These are phyloP conservation scores for Colletotrichum noveboracense DNA, from an alignment of 2,329 filamentous ascomycete species.

Conservation along the genomic window DNA sequence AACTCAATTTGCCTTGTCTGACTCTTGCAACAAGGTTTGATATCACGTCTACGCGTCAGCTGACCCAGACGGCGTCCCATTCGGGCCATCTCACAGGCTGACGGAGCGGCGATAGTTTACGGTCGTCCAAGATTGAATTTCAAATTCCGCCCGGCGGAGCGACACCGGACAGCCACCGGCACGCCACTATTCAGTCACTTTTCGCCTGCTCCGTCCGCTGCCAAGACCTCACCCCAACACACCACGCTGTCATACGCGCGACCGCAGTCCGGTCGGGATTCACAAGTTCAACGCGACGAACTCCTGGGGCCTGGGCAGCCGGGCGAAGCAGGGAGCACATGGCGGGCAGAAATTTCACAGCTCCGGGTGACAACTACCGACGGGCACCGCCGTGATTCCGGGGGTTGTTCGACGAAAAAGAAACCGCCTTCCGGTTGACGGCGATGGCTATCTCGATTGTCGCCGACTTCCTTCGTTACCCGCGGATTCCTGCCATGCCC, in stretches of 20 bases:
- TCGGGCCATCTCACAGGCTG: neutral
- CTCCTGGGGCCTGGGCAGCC: neutral
- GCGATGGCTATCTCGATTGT: neutral
- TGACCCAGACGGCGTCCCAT: neutral
- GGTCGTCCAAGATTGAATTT: neutral
- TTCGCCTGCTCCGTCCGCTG: neutral
- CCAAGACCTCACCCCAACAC: neutral
- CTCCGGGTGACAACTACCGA: neutral
- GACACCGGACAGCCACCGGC: constrained; percentile 1
- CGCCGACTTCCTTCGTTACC: neutral
- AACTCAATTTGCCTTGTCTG: neutral
- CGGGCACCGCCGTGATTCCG: neutral
- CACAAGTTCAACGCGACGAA: neutral
- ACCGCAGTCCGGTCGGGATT: neutral
- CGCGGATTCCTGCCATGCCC: neutral
- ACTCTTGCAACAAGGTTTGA: neutral
- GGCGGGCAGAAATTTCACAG: neutral
- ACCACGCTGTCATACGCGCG: neutral
- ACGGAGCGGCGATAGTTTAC: neutral
- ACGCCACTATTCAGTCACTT: constrained; percentile 14
- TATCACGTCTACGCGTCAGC: constrained; percentile 19
- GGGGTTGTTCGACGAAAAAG: neutral
- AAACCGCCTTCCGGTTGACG: neutral
- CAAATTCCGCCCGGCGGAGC: constrained; percentile 17
- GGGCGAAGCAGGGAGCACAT: neutral